Conservation (phyloP, 345 rosid genomes). For the Pelargonium nanum region DNA sequence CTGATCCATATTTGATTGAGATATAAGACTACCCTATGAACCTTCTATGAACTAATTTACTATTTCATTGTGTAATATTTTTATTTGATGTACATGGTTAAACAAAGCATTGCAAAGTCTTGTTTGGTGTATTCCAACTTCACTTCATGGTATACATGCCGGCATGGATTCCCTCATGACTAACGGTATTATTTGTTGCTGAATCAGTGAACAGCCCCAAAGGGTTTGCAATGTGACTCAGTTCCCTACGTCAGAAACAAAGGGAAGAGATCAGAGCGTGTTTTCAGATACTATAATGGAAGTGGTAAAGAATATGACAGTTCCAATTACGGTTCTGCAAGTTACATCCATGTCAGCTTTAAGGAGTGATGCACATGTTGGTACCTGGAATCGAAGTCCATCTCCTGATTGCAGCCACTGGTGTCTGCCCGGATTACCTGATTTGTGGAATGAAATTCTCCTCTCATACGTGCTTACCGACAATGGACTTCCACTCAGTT, state of each 20-base stretch:
- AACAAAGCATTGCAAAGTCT: too few relatives aligned
- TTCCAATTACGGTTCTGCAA: conserved; percentile 52
- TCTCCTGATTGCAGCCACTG: conserved; percentile 86
- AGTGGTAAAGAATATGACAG: conserved; percentile 46
- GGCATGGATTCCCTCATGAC: too few relatives aligned
- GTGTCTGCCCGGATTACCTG: conserved; percentile 92
- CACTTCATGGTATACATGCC: too few relatives aligned
- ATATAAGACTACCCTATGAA: too few relatives aligned
- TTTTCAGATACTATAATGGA: conserved; percentile 42
- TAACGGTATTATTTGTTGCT: neutral
- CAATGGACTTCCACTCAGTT: neutral
- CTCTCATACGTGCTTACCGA: conserved; percentile 32
- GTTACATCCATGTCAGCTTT: conserved; percentile 71
- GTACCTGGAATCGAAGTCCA: conserved; percentile 65
- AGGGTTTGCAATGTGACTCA: conserved; percentile 61
- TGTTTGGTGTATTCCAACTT: too few relatives aligned
- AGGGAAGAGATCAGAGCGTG: conserved; percentile 42
- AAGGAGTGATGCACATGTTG: conserved; percentile 81
- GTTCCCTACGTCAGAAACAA: conserved; percentile 39
- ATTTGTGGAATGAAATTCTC: conserved; percentile 75
- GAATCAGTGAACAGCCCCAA: conserved; percentile 33
- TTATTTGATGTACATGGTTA: too few relatives aligned
- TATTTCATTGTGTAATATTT: too few relatives aligned
- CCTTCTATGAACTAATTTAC: too few relatives aligned
- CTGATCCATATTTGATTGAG: neutral